Evolutionary conservation across 2,329 filamentous ascomycete genomes (phyloP).

Genomic region (Chalaropsis ovoidea): DNA sequence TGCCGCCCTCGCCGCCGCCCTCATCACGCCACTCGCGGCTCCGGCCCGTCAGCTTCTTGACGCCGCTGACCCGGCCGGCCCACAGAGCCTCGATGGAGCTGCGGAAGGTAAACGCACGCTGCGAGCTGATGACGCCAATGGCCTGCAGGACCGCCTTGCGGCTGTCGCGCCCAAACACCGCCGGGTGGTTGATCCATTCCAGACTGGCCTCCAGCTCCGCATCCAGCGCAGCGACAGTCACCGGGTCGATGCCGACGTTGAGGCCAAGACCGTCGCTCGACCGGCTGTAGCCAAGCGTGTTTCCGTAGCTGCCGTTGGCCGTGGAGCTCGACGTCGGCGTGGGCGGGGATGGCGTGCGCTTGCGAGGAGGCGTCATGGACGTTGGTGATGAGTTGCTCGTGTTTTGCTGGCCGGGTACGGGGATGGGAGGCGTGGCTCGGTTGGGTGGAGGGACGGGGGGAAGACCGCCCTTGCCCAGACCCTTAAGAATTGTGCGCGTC

Average conservation of each 20-base stretch:
- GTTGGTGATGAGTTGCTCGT: conserved; percentile 34
- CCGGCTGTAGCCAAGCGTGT: conserved; percentile 40
- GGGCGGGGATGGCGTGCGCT: conserved; percentile 47
- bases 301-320: conserved; percentile 34
- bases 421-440: conserved; percentile 33
- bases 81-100: conserved; percentile 82
- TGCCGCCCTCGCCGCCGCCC: conserved; percentile 60
- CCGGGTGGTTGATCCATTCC: conserved; percentile 96
- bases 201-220: conserved; percentile 79
- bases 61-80: conserved; percentile 70
- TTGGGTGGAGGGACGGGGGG: conserved; percentile 67
- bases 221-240: conserved; percentile 77
- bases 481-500: conserved; percentile 89
- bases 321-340: conserved; percentile 40
- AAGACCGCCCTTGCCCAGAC: conserved; percentile 85
- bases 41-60: conserved; percentile 69
- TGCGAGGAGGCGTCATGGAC: conserved; percentile 43
- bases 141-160: conserved; percentile 92
- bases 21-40: conserved; percentile 89
- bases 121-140: conserved; percentile 91
- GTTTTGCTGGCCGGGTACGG: neutral
- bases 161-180: conserved; percentile 85
- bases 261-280: conserved; percentile 51
- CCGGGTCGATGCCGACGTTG: conserved; percentile 67
- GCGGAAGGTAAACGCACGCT: conserved; percentile 86